Evolutionary conservation across 2,329 filamentous ascomycete species (phyloP).

Genomic region (Orbilia oligospora): DNA sequence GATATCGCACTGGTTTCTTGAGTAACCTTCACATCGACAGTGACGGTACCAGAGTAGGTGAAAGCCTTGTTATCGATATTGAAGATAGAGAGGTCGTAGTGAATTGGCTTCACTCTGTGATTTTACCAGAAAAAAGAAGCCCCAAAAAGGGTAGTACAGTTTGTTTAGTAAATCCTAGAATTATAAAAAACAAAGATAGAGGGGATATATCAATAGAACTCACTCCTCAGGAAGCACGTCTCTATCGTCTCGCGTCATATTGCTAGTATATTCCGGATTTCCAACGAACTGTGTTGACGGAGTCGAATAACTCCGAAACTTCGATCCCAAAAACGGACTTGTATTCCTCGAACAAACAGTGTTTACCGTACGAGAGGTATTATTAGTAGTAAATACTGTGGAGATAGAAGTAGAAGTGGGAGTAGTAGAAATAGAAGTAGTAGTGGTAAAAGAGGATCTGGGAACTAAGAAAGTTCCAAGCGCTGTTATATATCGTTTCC

Average conservation of each 20-base stretch:
- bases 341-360: conserved; percentile 9
- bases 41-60: conserved; percentile 87
- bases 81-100: conserved; percentile 86
- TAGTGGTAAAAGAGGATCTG: conserved; percentile 2
- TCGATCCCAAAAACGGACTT: conserved; percentile 12
- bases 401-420: background rate
- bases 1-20: conserved; percentile 82
- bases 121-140: background rate
- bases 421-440: no score
- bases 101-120: conserved; percentile 80
- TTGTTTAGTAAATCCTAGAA: background rate
- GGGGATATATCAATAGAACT: conserved; percentile 9
- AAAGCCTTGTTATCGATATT: conserved; percentile 82
- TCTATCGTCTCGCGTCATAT: conserved; percentile 57
- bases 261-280: conserved; percentile 19
- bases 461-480: conserved; percentile 21
- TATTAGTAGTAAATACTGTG: background rate
- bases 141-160: background rate
- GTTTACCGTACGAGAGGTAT: background rate
- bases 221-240: conserved; percentile 60
- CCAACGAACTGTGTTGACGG: conserved; percentile 24
- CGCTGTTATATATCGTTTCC: conserved; percentile 48
- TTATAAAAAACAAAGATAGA: background rate
- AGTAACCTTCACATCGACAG: conserved; percentile 81
- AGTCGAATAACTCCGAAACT: conserved; percentile 3